Evolutionary conservation across 768 basidiomycete species (phyloP).

Genomic region (Tylopilus plumbeoviolaceoides): DNA sequence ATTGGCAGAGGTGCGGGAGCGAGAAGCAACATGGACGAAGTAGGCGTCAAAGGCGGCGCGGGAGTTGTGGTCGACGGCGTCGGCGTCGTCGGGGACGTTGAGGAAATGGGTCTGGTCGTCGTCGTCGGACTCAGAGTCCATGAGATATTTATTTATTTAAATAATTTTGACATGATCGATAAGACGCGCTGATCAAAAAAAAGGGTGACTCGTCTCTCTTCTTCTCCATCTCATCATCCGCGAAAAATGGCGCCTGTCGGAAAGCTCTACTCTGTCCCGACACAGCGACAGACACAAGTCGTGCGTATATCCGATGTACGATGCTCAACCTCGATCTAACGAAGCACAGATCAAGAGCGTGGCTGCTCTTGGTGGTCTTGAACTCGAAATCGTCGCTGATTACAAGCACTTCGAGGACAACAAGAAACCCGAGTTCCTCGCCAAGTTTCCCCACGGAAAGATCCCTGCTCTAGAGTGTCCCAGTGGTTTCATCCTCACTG

Average conservation of each 20-base stretch:
- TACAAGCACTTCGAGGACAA: conserved; percentile 66
- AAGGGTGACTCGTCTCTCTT: conserved; percentile 6
- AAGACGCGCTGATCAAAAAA: conserved; percentile 26
- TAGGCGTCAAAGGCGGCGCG: conserved; percentile 83
- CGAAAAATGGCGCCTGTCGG: conserved; percentile 53
- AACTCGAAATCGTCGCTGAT: conserved; percentile 46
- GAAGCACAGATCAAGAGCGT: conserved; percentile 45
- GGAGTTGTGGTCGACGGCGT: background rate
- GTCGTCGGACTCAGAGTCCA: conserved; percentile 30
- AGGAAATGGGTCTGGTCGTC: conserved; percentile 19
- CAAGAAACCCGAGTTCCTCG: conserved; percentile 62
- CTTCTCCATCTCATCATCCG: conserved; percentile 22
- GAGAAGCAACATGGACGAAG: conserved; percentile 60
- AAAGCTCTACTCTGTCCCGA: conserved; percentile 55
- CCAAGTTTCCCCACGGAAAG: conserved; percentile 79
- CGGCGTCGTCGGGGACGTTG: conserved; percentile 10
- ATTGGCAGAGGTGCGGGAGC: conserved; percentile 70
- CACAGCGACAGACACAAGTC: conserved; percentile 38
- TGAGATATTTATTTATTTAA: conserved; percentile 19
- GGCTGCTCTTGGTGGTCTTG: conserved; percentile 57
- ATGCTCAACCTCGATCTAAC: background rate
- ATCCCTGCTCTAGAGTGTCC: conserved; percentile 77
- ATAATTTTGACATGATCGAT: conserved; percentile 27
- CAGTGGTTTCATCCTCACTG: conserved; percentile 77
- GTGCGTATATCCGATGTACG: conserved; percentile 32